Conservation (phyloP, 2,329 filamentous ascomycete species). For the Fonsecaea pedrosoi region DNA sequence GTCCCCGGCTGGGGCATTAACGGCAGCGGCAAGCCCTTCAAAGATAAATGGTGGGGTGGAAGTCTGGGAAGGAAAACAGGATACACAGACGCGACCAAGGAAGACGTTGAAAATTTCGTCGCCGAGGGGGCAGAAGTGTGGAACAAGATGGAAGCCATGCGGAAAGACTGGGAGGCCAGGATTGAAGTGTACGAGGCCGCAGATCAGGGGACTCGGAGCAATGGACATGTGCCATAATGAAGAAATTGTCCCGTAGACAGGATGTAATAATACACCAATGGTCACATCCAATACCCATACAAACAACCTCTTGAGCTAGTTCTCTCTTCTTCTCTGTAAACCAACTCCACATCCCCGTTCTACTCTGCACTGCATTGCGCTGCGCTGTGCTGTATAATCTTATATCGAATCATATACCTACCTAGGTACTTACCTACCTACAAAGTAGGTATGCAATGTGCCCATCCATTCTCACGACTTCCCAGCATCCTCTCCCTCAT, state of each 20-base stretch:
- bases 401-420: too few species aligned
- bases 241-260: not conserved
- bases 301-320: not conserved
- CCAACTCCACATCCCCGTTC: too few species aligned
- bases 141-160: conserved; percentile 74
- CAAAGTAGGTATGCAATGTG: too few species aligned
- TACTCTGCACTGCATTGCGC: too few species aligned
- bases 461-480: not conserved
- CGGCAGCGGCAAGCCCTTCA: conserved; percentile 52
- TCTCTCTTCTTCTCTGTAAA: not conserved
- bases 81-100: conserved; percentile 65
- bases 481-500: conserved; percentile 15
- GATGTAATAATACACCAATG: too few species aligned
- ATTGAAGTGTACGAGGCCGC: conserved; percentile 49
- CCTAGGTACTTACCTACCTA: too few species aligned
- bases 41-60: conserved; percentile 48
- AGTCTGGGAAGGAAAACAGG: conserved; percentile 65
- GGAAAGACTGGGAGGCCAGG: conserved; percentile 68
- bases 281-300: too few species aligned
- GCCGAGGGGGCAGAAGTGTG: conserved; percentile 67
- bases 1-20: conserved; percentile 82
- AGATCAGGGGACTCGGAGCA: conserved; percentile 1
- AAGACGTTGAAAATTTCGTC: conserved; percentile 68
- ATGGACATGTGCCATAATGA: conserved; percentile 16
- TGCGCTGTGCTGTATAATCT: too few species aligned